Evolutionary conservation across 2,329 filamentous ascomycete species (phyloP).

Genomic region (Cordyceps javanica): DNA sequence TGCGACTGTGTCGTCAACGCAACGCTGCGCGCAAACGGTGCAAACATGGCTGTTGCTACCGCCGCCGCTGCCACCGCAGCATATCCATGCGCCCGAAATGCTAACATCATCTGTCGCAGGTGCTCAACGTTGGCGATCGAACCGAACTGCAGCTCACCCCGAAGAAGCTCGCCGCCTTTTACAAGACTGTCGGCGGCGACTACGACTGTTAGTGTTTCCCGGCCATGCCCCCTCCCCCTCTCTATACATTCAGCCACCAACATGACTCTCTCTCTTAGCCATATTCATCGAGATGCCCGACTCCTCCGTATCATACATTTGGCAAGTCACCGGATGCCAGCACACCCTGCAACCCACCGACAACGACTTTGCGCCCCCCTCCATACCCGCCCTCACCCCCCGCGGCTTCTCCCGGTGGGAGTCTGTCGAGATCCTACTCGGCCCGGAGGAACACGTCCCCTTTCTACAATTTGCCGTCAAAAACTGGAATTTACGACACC

Average conservation of each 20-base stretch:
- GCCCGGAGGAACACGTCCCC: constrained; percentile 79
- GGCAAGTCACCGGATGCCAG: constrained; percentile 83
- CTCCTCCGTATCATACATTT: constrained; percentile 80
- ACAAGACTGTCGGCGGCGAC: constrained; percentile 66
- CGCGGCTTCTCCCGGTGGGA: constrained; percentile 91
- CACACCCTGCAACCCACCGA: constrained; percentile 70
- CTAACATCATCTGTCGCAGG: constrained; percentile 31
- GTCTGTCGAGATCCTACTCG: constrained; percentile 81
- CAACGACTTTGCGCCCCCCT: constrained; percentile 67
- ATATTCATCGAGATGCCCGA: constrained; percentile 74
- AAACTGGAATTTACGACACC: constrained; percentile 70
- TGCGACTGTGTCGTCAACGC: background rate
- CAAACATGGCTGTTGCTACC: background rate
- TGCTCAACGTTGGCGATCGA: constrained; percentile 52
- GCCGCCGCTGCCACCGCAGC: background rate
- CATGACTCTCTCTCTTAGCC: constrained; percentile 30
- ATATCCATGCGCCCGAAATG: background rate
- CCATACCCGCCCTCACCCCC: constrained; percentile 73
- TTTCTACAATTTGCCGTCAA: constrained; percentile 76
- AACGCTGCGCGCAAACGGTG: background rate
- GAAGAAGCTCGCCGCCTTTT: constrained; percentile 68
- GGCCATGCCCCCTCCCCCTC: background rate
- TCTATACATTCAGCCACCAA: background rate
- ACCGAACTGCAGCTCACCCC: constrained; percentile 51
- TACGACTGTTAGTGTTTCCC: constrained; percentile 54